Evolutionary conservation across 345 rosid genomes (phyloP).

Genomic region (rapeseed (Brassica napus)): DNA sequence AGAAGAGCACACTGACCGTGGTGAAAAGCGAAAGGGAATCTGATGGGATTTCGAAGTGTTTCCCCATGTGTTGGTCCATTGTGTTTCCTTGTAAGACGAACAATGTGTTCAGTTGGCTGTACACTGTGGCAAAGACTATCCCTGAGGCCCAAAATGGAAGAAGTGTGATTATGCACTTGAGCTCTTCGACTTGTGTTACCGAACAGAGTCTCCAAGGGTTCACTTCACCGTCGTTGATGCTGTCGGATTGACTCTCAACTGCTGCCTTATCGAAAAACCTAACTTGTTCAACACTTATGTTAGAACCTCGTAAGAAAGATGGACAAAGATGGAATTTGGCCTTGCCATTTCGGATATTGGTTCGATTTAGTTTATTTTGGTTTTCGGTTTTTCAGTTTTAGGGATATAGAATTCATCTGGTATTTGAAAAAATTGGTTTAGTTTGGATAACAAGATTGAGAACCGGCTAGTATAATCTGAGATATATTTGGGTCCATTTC

Average conservation of each 20-base stretch:
- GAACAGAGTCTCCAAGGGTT: conserved; percentile 85
- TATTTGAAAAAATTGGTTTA: no score
- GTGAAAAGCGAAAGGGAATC: conserved; percentile 89
- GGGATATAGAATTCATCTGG: no score
- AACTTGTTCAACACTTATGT: background rate
- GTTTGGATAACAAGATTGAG: no score
- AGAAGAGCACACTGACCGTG: conserved; percentile 84
- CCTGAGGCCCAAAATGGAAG: conserved; percentile 94
- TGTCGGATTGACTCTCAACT: conserved; percentile 58
- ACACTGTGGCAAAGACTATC: conserved; percentile 76
- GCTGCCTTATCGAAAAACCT: conserved; percentile 97
- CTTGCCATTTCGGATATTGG: no score
- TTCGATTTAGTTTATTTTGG: no score
- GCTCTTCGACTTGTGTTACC: conserved; percentile 92
- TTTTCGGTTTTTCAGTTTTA: no score
- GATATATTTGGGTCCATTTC: no score
- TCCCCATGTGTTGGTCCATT: conserved; percentile 88
- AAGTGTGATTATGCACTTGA: conserved; percentile 70
- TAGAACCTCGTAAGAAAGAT: background rate
- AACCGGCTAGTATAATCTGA: no score
- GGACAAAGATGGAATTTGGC: no score
- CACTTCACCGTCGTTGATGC: conserved; percentile 44
- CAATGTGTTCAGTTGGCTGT: conserved; percentile 90
- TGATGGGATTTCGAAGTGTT: conserved; percentile 70
- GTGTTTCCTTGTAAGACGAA: conserved; percentile 92